Base-by-base conservation (phyloP, 2,329 filamentous ascomycete genomes). In the Trichoderma breve region DNA sequence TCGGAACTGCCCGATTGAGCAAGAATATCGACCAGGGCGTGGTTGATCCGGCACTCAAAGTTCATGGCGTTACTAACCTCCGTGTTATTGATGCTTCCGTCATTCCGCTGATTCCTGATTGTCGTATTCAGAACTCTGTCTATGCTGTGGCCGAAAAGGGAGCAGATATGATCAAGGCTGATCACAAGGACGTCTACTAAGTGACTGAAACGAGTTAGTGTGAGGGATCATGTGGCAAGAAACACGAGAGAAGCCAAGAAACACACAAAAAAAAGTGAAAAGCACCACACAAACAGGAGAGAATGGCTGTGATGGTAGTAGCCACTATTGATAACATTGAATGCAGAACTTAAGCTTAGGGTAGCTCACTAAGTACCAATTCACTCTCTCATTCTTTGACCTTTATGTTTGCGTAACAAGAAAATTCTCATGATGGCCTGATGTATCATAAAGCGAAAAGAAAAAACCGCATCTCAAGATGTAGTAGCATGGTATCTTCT, bases 81-180 rank as follows among this genome's bases (percentile, higher is more conserved):
- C 83, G 87, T 4, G 83, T 90, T 11, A 84, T 86, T 30, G 88
- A 90, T 76, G 87, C 87, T 0, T 88, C 85, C 0, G 79, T 88
- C 21, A 85, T 89, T 12, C 88, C 88, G 0, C 81, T 88, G 77
- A 88, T 84, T 78, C 87, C 77, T 71, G 88, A 83, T 82, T 87
- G 81, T n/a, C 84, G 87, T 1, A 89, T 89, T 62, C 88, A 90
- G 77, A 89, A 88, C 71, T 83, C 86, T 2, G 87, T 90, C 2
- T 91, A 90, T 74, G 88, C 87, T 84, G 77, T 89, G 71, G 88
- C 81, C 5, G 88, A 91, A 76, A 90, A 86, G 80, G 82, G 73
- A 30, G 75, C 75, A 28, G 75, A 76, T 36, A 51, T 74, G 62
- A 69, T 75, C 66, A 75, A 75, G 60, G 72, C 66, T n/a, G 74